Base-by-base conservation (phyloP, 2,329 filamentous ascomycete species). In the Fusarium agapanthi region DNA sequence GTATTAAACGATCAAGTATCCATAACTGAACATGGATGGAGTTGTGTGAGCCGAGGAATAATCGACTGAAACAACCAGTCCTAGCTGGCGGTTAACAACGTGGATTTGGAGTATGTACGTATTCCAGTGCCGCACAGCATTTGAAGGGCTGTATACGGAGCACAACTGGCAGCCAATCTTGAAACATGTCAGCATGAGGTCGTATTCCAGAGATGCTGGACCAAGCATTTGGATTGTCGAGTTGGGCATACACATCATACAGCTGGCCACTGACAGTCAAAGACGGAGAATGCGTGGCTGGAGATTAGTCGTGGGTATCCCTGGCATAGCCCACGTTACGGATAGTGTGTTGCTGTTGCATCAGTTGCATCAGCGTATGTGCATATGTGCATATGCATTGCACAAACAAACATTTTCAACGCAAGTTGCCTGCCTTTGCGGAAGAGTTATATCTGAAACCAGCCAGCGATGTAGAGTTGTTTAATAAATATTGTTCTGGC, bases 281-380 rank as follows among this genome's bases (percentile, higher is more conserved):
- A 28, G 37, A 20, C 26, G 37, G 66, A 57, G 59, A 43, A 41
- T 71, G 66, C 58, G 58, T 72, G 70, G 69, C 65, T 68, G 64
- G 53, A 41, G 50, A 43, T 43, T 32, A 51, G 55, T 55, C 54
- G 61, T 63, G 58, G 71, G 71, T 57, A 72, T 65, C 56, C 63
- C 59, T 65, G 62, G 24, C 53, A 59, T 9, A 32, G 41, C 44
- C 65, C 61, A 58, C 54, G 59, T 55, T 74, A n/a, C n/a, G n/a
- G n/a, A n/a, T n/a, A 65, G 58, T 56, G 24, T 59, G 60, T 50
- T 50, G 48, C 43, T 61, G 41, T 72, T 76, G 74, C 74, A 76
- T 75, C 61, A 61, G 65, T 71, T 76, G 73, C 74, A 76, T 75
- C 61, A 65, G 44, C 55, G 41, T 37, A 58, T 59, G 62, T 71